Base-by-base conservation (phyloP, 768 basidiomycete genomes). In the Hirschioporus abietinus region DNA sequence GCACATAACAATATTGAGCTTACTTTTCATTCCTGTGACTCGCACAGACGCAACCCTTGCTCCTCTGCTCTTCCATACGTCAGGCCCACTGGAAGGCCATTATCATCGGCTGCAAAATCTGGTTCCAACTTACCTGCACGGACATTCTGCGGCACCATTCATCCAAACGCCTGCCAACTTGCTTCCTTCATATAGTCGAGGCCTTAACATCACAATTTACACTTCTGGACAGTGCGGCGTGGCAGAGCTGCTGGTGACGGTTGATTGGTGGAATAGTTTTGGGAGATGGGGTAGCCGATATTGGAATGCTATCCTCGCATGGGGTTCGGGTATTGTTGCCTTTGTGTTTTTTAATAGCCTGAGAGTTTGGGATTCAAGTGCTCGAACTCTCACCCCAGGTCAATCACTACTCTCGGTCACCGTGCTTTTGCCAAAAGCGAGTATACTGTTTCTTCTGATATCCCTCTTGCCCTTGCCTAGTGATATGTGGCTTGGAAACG, bases 281-380 rank as follows among this genome's bases (percentile, higher is more conserved):
- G 92, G 92, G 1, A 82, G 90, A 42, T 83, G 86, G 74, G 86
- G 88, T 1, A 78, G 87, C 20, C 82, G 96, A 25, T 98, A 93
- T 77, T 84, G 89, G 61, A 88, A 86, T 35, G 87, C 88, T 1
- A 71, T 92, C 0, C 79, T 88, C 2, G 83, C 84, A 27, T 97
- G 95, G 90, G 81, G 87, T 1, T 78, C 90, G 1, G 93, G 91
- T 4, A 76, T 93, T n/a, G 84, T 87, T 1, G 79, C 84, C 4
- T 70, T 91, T 18, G 71, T 88, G 0, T 65, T 91, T 24, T 88
- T 84, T 69, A 75, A 81, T 35, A 82, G 81, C 7, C 88, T 84
- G 86, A 74, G 71, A 18, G 63, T 65, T 3, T 63, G 71, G 27
- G 71, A 76, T 17, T 67, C 71, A 10, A 74, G 75, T 27, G 72